Evolutionary conservation across 257 asterid genomes (phyloP), one percentile per base, ranked within the genome.

Genomic region (Nicotiana benthamiana): DNA sequence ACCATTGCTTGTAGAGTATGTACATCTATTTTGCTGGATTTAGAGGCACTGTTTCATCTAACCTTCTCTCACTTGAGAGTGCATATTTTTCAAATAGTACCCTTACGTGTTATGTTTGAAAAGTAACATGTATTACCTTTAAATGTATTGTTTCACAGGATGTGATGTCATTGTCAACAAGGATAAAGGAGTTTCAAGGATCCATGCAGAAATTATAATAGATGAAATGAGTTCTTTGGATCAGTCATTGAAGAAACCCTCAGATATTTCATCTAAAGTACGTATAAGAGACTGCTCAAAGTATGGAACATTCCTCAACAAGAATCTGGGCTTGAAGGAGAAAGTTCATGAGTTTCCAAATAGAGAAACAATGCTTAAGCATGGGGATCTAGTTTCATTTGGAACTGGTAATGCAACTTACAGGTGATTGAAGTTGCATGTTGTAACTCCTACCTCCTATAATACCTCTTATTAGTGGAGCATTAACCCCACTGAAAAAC

Each of bases 151-250:
- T 72, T 70, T 75, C 87, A 84, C 81, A 94, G 98, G 98, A 79
- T 96, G 99, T 81, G 99, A 96, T 80, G 81, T 96, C 81, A 92
- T 92, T 79, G 79, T 91, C 54, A 92, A 89, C 80, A 95, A 89
- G 83, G 99, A 96, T 83, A 96, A 92, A 89, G 97, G 97, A 26
- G 97, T 96, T 80, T 96, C 99, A 36, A 92, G 98, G 92, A 85
- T 94, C 84, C 99, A 96, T 84, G 96, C 99, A 7, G 99, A 96
- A 89, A 90, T 94, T 84, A 77, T 90, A 83, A 85, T 96, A 28
- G 96, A 92, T 85, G 97, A 90, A 87, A 96, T 96, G 98, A 83
- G 83, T 80, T 89, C 88, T 85, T 82, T 90, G 83, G 92, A 92
- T 83, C 82, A 76, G 60, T 78, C 81, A 59, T 72, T 74, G 79